Conservation (phyloP, 2,329 filamentous ascomycete species). For the Colletotrichum simmondsii region DNA sequence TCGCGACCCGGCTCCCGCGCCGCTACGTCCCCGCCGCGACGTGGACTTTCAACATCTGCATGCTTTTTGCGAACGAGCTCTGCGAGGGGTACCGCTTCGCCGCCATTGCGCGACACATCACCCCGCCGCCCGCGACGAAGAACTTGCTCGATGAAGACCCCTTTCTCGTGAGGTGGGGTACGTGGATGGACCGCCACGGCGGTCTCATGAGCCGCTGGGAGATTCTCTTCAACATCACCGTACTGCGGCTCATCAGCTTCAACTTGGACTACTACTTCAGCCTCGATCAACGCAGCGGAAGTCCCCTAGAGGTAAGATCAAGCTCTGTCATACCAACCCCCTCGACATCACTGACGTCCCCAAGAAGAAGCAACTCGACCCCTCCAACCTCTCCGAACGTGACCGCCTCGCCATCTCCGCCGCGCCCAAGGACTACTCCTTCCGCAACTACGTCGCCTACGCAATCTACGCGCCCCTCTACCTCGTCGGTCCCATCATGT, state of each 20-base stretch:
- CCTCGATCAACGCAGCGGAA: slow-evolving; percentile 70
- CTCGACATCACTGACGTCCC: slow-evolving; percentile 66
- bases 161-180: slow-evolving; percentile 68
- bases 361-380: slow-evolving; percentile 98
- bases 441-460: slow-evolving; percentile 91
- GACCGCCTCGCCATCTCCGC: slow-evolving; percentile 86
- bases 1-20: slow-evolving; percentile 79
- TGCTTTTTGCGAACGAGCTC: slow-evolving; percentile 91
- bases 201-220: slow-evolving; percentile 94
- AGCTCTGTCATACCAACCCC: background rate
- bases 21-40: slow-evolving; percentile 78
- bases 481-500: slow-evolving; percentile 90
- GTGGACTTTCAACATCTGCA: slow-evolving; percentile 89
- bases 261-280: slow-evolving; percentile 98
- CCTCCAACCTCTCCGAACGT: slow-evolving; percentile 84
- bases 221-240: slow-evolving; percentile 96
- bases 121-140: slow-evolving; percentile 43
- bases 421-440: slow-evolving; percentile 75
- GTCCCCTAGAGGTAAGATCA: slow-evolving; percentile 80
- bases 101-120: slow-evolving; percentile 66
- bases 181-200: slow-evolving; percentile 80
- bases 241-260: slow-evolving; percentile 93
- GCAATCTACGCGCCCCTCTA: slow-evolving; percentile 93
- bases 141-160: slow-evolving; percentile 51
- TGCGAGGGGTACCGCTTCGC: slow-evolving; percentile 80